These are phyloP conservation scores for Ascochyta lentis DNA, from an alignment of 2,329 filamentous ascomycete species.

Conservation along the genomic window DNA sequence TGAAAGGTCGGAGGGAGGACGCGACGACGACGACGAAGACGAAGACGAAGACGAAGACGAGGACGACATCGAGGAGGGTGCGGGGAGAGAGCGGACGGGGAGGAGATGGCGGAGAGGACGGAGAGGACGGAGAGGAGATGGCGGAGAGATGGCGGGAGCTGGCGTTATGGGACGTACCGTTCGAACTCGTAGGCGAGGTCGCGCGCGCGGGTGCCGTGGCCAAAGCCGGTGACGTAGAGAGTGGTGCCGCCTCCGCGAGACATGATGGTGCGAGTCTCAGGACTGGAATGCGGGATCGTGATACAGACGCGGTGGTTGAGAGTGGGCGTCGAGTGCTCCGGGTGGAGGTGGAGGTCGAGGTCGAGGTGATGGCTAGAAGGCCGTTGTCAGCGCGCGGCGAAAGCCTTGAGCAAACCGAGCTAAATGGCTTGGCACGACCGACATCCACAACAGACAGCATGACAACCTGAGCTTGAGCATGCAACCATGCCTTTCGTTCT, in stretches of 20 bases:
- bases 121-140: conserved; percentile 19
- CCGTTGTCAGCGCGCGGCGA: conserved; percentile 18
- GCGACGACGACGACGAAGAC: conserved; percentile 37
- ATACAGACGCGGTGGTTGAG: conserved; percentile 21
- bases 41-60: conserved; percentile 39
- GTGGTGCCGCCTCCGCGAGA: conserved; percentile 91
- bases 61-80: conserved; percentile 32
- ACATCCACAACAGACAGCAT: too few species aligned
- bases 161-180: conserved; percentile 83
- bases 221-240: conserved; percentile 98
- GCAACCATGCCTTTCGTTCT: too few species aligned
- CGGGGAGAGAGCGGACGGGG: conserved; percentile 10
- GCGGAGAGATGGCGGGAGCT: conserved; percentile 3
- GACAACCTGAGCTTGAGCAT: neutral
- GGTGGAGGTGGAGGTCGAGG: conserved; percentile 6
- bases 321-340: conserved; percentile 17
- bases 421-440: conserved; percentile 10
- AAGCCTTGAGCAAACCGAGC: conserved; percentile 15
- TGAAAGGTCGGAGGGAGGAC: conserved; percentile 43
- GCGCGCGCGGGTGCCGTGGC: conserved; percentile 96
- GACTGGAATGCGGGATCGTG: conserved; percentile 13
- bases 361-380: conserved; percentile 22
- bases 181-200: conserved; percentile 99
- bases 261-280: conserved; percentile 61
- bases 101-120: conserved; percentile 28